Conservation (phyloP, 2,329 filamentous ascomycete species). For the Bertia moriformis region DNA sequence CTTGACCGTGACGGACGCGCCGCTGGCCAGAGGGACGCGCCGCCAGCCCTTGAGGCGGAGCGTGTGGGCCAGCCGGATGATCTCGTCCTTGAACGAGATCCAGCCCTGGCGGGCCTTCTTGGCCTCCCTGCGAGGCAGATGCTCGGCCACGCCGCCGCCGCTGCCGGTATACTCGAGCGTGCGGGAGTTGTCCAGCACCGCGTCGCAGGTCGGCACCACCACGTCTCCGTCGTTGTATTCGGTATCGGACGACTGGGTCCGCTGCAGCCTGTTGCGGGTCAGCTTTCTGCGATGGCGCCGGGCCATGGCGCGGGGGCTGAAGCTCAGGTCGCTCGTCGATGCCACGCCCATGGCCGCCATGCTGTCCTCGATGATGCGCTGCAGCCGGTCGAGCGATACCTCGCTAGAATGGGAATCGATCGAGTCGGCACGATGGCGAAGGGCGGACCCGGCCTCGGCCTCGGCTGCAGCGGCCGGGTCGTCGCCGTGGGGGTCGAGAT, state of each 20-base stretch:
- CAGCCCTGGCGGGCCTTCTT: constrained; percentile 63
- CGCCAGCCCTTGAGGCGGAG: constrained; percentile 85
- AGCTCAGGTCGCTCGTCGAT: constrained; percentile 25
- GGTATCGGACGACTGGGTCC: constrained; percentile 60
- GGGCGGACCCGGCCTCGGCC: too few species aligned
- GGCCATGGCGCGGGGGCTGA: constrained; percentile 13
- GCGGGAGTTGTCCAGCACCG: constrained; percentile 75
- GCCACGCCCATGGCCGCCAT: constrained; percentile 37
- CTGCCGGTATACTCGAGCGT: constrained; percentile 69
- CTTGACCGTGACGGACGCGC: constrained; percentile 55
- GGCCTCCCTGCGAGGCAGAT: background rate
- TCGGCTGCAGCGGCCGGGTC: constrained; percentile 2
- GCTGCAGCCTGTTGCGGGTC: background rate
- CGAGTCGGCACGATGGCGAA: constrained; percentile 30
- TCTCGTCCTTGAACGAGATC: constrained; percentile 81
- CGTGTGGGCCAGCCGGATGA: constrained; percentile 78
- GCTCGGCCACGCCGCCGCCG: constrained; percentile 29
- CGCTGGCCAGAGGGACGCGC: constrained; percentile 58
- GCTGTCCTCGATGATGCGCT: constrained; percentile 62
- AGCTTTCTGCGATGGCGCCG: too few species aligned
- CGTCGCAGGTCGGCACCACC: constrained; percentile 74
- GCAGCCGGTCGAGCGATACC: constrained; percentile 64
- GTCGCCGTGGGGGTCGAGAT: constrained; percentile 4
- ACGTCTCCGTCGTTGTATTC: constrained; percentile 71
- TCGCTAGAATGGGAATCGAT: constrained; percentile 53